Evolutionary conservation across 345 rosid genomes (phyloP).

Genomic region (Clarkia xantiana): DNA sequence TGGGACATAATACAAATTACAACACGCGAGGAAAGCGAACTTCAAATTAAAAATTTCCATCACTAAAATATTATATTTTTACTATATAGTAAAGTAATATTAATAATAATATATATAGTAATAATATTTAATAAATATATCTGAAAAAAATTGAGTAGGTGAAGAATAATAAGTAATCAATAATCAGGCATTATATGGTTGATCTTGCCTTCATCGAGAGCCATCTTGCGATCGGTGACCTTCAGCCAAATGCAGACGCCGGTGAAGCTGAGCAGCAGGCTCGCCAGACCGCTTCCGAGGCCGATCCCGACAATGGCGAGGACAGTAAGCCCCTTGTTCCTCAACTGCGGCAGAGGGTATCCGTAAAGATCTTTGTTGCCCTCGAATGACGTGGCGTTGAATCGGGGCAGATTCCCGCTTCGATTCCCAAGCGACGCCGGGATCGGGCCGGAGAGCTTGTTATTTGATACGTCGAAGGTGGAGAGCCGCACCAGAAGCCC

Average conservation of each 20-base stretch:
- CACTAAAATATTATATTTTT: too few species aligned
- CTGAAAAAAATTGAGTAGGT: neutral
- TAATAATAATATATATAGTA: too few species aligned
- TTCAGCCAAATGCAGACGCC: constrained; percentile 88
- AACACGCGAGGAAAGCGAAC: too few species aligned
- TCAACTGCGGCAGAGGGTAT: constrained; percentile 63
- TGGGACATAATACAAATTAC: too few species aligned
- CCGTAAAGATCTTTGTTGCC: constrained; percentile 81
- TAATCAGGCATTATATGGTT: constrained; percentile 71
- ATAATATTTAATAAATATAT: too few species aligned
- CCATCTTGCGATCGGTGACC: constrained; percentile 51
- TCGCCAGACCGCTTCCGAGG: constrained; percentile 77
- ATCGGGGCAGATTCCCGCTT: constrained; percentile 48
- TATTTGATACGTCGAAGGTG: constrained; percentile 67
- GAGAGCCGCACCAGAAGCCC: constrained; percentile 60
- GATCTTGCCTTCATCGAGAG: constrained; percentile 59
- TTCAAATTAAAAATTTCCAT: too few species aligned
- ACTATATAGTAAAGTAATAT: too few species aligned
- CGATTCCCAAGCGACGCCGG: constrained; percentile 52
- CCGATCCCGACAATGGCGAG: constrained; percentile 93
- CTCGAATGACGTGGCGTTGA: constrained; percentile 52
- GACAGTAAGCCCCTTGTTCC: constrained; percentile 52
- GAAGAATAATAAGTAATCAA: constrained; percentile 1
- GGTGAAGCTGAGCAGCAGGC: constrained; percentile 73
- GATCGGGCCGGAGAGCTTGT: constrained; percentile 56